A percentile compares a stretch with the other conserved stretches of the same genome.
Evolutionary conservation across 768 basidiomycete species (phyloP).

Genomic region (Pisolithus microcarpus): DNA sequence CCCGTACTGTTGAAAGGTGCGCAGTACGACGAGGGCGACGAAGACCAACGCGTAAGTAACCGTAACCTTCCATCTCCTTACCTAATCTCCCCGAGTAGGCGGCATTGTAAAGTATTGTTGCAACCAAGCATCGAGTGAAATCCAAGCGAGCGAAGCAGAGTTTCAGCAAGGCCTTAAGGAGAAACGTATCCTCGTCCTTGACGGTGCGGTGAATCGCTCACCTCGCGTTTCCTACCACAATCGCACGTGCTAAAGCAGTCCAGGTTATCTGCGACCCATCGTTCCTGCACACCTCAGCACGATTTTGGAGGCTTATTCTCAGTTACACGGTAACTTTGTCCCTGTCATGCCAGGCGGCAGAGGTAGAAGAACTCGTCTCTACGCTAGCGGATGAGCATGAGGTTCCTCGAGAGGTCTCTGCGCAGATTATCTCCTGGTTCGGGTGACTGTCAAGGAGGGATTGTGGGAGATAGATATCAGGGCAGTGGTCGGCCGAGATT

Average conservation of each 20-base stretch:
- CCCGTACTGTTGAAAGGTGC: slow-evolving; percentile 50
- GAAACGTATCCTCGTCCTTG: slow-evolving; percentile 64
- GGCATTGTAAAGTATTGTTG: slow-evolving; percentile 42
- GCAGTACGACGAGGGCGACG: slow-evolving; percentile 62
- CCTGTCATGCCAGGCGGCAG: slow-evolving; percentile 43
- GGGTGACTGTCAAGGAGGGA: slow-evolving; percentile 48
- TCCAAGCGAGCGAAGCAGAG: slow-evolving; percentile 83
- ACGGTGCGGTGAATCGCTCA: slow-evolving; percentile 52
- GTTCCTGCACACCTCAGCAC: slow-evolving; percentile 56
- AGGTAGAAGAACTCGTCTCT: slow-evolving; percentile 51
- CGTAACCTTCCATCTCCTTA: neutral
- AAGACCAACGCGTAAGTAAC: slow-evolving; percentile 30
- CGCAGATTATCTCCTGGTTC: slow-evolving; percentile 79
- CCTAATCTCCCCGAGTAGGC: slow-evolving; percentile 15
- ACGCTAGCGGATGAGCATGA: slow-evolving; percentile 70
- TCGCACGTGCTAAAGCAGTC: slow-evolving; percentile 1
- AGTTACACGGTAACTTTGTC: slow-evolving; percentile 63
- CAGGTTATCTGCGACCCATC: slow-evolving; percentile 71
- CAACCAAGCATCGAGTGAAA: slow-evolving; percentile 49
- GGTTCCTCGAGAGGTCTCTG: slow-evolving; percentile 49
- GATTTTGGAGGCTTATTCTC: slow-evolving; percentile 69
- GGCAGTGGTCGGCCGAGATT: slow-evolving; percentile 60
- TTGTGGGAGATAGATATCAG: slow-evolving; percentile 62
- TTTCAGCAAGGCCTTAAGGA: slow-evolving; percentile 55
- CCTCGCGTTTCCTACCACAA: neutral